Evolutionary conservation across 2,329 filamentous ascomycete genomes (phyloP).

Genomic region (Colletotrichum viniferum): DNA sequence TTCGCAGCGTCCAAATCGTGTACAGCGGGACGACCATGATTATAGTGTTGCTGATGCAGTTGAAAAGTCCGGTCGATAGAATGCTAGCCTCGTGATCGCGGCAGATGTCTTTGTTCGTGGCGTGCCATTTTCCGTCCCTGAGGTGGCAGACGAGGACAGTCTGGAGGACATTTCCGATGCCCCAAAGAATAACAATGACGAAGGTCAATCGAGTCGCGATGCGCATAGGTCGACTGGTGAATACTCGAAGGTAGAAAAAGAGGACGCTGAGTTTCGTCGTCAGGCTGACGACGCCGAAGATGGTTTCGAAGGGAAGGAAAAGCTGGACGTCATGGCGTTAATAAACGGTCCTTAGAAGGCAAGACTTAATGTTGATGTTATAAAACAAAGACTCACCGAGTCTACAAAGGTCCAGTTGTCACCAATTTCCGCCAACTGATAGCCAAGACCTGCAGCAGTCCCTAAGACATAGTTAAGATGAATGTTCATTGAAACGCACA

Average conservation of each 20-base stretch:
- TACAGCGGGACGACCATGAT: constrained; percentile 41
- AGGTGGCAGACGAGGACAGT: constrained; percentile 30
- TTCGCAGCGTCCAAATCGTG: constrained; percentile 39
- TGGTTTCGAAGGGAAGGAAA: constrained; percentile 40
- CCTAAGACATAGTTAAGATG: constrained; percentile 8
- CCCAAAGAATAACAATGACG: constrained; percentile 29
- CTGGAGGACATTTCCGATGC: constrained; percentile 26
- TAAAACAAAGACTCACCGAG: background rate
- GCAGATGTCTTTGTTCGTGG: constrained; percentile 33
- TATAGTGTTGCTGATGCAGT: constrained; percentile 41
- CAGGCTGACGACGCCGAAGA: constrained; percentile 37
- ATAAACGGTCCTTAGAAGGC: rapidly evolving
- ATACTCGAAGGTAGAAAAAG: constrained; percentile 47
- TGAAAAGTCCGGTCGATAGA: constrained; percentile 42
- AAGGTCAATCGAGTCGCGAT: constrained; percentile 26
- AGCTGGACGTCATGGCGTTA: constrained; percentile 25
- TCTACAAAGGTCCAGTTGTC: background rate
- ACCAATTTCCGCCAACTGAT: background rate
- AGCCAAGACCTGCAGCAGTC: constrained; percentile 28
- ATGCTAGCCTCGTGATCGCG: constrained; percentile 41
- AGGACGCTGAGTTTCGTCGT: constrained; percentile 46
- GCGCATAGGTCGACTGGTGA: constrained; percentile 35
- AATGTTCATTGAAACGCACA: background rate
- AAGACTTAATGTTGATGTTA: background rate
- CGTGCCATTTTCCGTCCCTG: constrained; percentile 13